These are phyloP conservation scores for Colletotrichum sp. DNA, from an alignment of 2,329 filamentous ascomycete species.

Conservation along the genomic window DNA sequence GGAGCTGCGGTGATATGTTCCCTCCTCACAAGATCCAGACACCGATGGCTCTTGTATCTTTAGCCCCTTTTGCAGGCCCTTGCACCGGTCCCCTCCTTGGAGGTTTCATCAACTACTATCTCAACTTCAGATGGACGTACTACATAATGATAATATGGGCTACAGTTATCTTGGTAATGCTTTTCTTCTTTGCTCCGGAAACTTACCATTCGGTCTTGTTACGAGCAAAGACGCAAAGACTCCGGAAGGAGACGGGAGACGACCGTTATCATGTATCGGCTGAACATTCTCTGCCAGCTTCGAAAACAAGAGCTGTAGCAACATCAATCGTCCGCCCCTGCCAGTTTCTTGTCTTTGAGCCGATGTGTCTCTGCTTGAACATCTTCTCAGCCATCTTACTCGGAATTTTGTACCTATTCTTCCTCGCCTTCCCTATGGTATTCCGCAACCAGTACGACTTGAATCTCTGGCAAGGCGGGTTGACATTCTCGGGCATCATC, in stretches of 20 bases:
- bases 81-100: constrained; percentile 68
- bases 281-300: constrained; percentile 69
- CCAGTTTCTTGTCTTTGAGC: constrained; percentile 79
- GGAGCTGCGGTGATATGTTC: constrained; percentile 84
- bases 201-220: constrained; percentile 81
- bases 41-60: constrained; percentile 83
- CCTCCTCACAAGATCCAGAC: constrained; percentile 69
- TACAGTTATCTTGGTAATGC: constrained; percentile 62
- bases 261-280: constrained; percentile 76
- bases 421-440: constrained; percentile 85
- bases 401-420: constrained; percentile 88
- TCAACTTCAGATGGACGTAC: constrained; percentile 81
- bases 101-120: constrained; percentile 81
- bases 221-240: constrained; percentile 69
- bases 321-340: constrained; percentile 72
- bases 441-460: constrained; percentile 78
- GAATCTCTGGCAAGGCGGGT: constrained; percentile 76
- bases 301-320: constrained; percentile 53
- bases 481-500: constrained; percentile 76
- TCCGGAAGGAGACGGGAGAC: constrained; percentile 78
- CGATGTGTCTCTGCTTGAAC: constrained; percentile 84
- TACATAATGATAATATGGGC: constrained; percentile 87
- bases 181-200: constrained; percentile 80
- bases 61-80: constrained; percentile 68
- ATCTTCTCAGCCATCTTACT: constrained; percentile 82